Conservation (phyloP, 129 eudicot genomes). For the sunflower (Helianthus annuus) region HanXRQr2.0-SUNRISE NC_035437.2:99779842-99780341, state of each 20-base stretch:
- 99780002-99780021: constrained; percentile 81
- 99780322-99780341: too few species aligned
- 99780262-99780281: too few species aligned
- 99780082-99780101: constrained; percentile 80
- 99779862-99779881: constrained; percentile 47
- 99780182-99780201: too few species aligned
- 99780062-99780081: constrained; percentile 52
- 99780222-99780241: too few species aligned
- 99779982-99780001: constrained; percentile 64
- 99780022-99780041: constrained; percentile 62
- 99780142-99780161: neutral
- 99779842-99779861: constrained; percentile 73
- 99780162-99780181: constrained; percentile 5
- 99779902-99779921: constrained; percentile 44
- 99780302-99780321: too few species aligned
- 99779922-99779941: constrained; percentile 64
- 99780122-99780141: neutral
- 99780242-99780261: too few species aligned
- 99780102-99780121: constrained; percentile 51
- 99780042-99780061: constrained; percentile 85
- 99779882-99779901: constrained; percentile 58
- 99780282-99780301: too few species aligned
- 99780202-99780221: too few species aligned
- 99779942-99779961: constrained; percentile 55
- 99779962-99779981: constrained; percentile 51